Percentiles rank a stretch among this genome's conserved stretches.
These are phyloP conservation scores for Rhizodiscina lignyota DNA, from an alignment of 495 filamentous ascomycete species.

Conservation along the genomic window DNA sequence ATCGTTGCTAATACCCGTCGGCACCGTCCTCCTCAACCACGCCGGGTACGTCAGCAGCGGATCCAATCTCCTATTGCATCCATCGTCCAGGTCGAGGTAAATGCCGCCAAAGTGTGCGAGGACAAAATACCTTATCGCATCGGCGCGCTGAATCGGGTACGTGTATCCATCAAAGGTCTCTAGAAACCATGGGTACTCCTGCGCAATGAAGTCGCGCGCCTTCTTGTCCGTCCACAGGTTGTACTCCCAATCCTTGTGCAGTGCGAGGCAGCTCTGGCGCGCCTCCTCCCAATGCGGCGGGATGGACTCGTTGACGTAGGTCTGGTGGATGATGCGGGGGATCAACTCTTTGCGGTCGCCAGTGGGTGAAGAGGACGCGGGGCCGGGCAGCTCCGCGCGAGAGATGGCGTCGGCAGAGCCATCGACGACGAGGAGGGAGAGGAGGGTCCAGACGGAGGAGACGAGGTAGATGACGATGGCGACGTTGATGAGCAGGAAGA, in stretches of 20 bases:
- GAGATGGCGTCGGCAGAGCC: conserved; percentile 26
- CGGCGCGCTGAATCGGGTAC: conserved; percentile 72
- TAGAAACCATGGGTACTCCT: conserved; percentile 85
- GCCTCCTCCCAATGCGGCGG: conserved; percentile 57
- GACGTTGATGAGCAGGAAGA: conserved; percentile 28
- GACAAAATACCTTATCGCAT: conserved; percentile 81
- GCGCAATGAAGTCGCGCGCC: no score
- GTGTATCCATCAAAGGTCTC: conserved; percentile 67
- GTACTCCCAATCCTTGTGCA: conserved; percentile 69
- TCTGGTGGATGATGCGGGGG: conserved; percentile 84
- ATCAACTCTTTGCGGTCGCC: conserved; percentile 49
- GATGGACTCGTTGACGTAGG: conserved; percentile 62
- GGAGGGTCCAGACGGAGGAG: conserved; percentile 25
- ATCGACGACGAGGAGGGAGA: conserved; percentile 25
- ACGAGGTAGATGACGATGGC: conserved; percentile 32
- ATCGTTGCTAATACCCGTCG: conserved; percentile 81
- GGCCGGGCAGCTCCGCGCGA: conserved; percentile 24
- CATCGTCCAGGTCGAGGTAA: conserved; percentile 83
- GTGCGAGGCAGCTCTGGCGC: conserved; percentile 56
- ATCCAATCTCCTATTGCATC: conserved; percentile 67
- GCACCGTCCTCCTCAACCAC: conserved; percentile 65
- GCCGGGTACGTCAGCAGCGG: conserved; percentile 66
- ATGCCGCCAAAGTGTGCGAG: conserved; percentile 69
- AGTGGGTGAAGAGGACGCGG: conserved; percentile 25
- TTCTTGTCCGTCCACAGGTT: conserved; percentile 33